Percentiles rank a stretch among this genome's conserved stretches.
phyloP scores from a whole-genome alignment of 441 rosid species.

The Populus hybrid region DNA sequence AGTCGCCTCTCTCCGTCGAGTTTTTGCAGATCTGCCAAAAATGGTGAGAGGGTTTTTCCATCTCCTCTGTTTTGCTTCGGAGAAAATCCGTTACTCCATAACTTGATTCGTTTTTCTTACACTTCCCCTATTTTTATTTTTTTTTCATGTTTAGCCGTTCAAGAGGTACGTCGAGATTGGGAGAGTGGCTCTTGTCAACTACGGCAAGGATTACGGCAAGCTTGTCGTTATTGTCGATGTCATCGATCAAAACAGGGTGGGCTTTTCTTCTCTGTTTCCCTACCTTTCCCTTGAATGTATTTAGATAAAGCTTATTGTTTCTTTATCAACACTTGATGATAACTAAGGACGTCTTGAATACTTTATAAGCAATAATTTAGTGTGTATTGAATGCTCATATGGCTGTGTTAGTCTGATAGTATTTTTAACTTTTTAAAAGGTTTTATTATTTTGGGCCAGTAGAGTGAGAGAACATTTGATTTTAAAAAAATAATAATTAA shows the following conservation, averaged over 20 bases:
- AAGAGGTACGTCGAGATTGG: constrained; percentile 97
- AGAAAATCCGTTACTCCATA: not conserved
- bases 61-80: not conserved
- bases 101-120: not conserved
- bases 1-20: not conserved
- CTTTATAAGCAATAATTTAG: not conserved
- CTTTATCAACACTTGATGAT: not conserved
- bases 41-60: not conserved
- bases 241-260: constrained; percentile 81
- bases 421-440: not conserved
- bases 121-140: not conserved
- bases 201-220: constrained; percentile 82
- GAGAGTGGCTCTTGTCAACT: constrained; percentile 91
- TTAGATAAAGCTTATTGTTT: not conserved
- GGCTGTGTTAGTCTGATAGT: not conserved
- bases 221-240: constrained; percentile 95
- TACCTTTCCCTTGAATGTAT: not conserved
- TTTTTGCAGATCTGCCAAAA: not conserved
- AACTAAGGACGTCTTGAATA: not conserved
- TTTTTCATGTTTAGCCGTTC: constrained; percentile 51
- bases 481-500: too few relatives aligned
- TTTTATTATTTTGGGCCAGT: not conserved
- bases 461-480: not conserved
- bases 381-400: not conserved
- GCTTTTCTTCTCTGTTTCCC: constrained; percentile 7